Evolutionary conservation across 2,329 filamentous ascomycete species (phyloP).

Genomic region (Fusarium miscanthi): DNA sequence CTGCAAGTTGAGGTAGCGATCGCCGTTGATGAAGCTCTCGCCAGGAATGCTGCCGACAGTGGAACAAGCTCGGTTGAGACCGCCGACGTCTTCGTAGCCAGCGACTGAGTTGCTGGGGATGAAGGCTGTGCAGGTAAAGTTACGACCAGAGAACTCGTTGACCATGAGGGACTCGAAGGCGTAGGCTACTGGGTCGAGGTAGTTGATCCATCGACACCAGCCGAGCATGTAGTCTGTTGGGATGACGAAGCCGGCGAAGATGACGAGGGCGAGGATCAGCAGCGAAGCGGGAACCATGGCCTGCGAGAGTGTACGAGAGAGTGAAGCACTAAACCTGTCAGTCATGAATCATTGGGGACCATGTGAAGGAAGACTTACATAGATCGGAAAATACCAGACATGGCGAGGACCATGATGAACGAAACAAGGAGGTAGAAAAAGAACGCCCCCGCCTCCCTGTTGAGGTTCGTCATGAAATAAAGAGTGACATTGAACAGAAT

Average conservation of each 20-base stretch:
- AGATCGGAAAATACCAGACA: slow-evolving; percentile 70
- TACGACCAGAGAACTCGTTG: slow-evolving; percentile 68
- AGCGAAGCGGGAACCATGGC: slow-evolving; percentile 57
- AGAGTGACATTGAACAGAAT: slow-evolving; percentile 58
- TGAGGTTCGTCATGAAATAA: slow-evolving; percentile 62
- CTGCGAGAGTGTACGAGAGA: slow-evolving; percentile 65
- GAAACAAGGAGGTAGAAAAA: slow-evolving; percentile 60
- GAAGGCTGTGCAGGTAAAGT: slow-evolving; percentile 41
- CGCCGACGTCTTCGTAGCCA: slow-evolving; percentile 45
- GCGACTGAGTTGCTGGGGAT: slow-evolving; percentile 42
- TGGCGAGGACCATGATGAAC: slow-evolving; percentile 67
- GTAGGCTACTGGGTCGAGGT: slow-evolving; percentile 73
- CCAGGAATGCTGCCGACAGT: slow-evolving; percentile 61
- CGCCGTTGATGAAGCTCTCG: slow-evolving; percentile 56
- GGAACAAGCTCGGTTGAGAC: slow-evolving; percentile 56
- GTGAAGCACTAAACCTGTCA: slow-evolving; percentile 35
- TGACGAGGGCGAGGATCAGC: slow-evolving; percentile 49
- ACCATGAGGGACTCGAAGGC: slow-evolving; percentile 74
- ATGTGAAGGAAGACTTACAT: slow-evolving; percentile 36
- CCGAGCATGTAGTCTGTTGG: slow-evolving; percentile 63
- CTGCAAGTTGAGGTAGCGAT: slow-evolving; percentile 57
- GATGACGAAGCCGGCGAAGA: slow-evolving; percentile 63
- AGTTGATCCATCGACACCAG: slow-evolving; percentile 77
- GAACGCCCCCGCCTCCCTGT: slow-evolving; percentile 57
- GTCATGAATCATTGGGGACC: rapidly evolving